Evolutionary conservation across 768 basidiomycete genomes (phyloP).

Genomic region (Boletus rubescentipes): DNA sequence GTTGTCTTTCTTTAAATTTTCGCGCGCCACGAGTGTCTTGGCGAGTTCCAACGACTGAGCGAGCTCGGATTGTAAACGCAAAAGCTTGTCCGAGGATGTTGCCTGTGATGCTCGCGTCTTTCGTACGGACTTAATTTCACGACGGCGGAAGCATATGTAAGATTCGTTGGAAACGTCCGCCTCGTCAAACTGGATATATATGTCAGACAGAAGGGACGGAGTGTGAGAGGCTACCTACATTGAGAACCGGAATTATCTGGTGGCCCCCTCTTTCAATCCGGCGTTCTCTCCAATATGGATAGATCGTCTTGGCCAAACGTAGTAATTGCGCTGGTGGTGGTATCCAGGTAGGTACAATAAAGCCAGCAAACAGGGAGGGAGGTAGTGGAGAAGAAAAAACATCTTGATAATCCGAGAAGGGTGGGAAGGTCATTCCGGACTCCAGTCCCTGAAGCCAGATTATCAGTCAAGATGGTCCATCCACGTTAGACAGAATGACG

Average conservation of each 20-base stretch:
- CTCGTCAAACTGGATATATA: conserved; percentile 68
- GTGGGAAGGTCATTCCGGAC: conserved; percentile 66
- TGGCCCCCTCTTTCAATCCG: conserved; percentile 78
- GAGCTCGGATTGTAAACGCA: conserved; percentile 78
- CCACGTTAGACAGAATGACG: conserved; percentile 29
- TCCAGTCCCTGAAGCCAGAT: conserved; percentile 50
- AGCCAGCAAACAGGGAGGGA: conserved; percentile 67
- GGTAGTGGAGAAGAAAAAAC: conserved; percentile 60
- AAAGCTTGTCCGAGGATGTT: conserved; percentile 84
- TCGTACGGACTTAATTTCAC: conserved; percentile 90
- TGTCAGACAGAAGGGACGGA: not conserved
- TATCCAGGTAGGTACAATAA: conserved; percentile 64
- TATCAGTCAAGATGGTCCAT: not conserved
- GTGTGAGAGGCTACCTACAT: conserved; percentile 51
- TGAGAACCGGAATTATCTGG: conserved; percentile 82
- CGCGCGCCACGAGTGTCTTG: conserved; percentile 64
- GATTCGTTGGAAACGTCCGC: conserved; percentile 87
- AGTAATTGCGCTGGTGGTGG: conserved; percentile 62
- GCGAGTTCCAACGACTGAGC: conserved; percentile 72
- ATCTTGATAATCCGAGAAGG: conserved; percentile 72
- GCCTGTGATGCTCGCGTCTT: conserved; percentile 93
- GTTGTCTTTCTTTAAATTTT: conserved; percentile 71
- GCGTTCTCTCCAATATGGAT: conserved; percentile 89
- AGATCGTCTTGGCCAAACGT: conserved; percentile 70
- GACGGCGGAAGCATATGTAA: conserved; percentile 94